Evolutionary conservation across 176 grass and related monocot species (phyloP), one percentile per base, ranked within the genome.

Genomic region (Pontederia crassipes): DNA sequence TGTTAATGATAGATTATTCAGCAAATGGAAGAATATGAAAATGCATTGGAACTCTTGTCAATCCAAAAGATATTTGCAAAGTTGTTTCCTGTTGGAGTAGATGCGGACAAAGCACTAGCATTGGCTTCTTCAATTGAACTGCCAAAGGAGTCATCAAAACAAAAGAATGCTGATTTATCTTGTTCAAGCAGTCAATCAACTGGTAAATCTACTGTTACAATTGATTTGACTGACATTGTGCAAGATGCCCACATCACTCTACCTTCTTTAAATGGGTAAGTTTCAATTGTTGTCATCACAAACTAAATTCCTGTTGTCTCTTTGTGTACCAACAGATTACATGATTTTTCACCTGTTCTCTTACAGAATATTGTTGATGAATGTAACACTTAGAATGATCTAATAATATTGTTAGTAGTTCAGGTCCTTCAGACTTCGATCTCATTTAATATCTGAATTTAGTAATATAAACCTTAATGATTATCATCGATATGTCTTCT

Each of bases 241-340:
- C 72, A 80, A 54, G 60, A 58, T 62, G 45, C 69, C 8, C 55
- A 50, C 73, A 82, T 97, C 62, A 56, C 78, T 11, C 75, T 97
- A 67, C 81, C 87, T 56, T 82, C 87, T 78, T 51, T 97, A 55
- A 97, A 91, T 71, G 92, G 92, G 87, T 88, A 82, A 75, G 65
- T 67, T 59, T 48, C 27, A 20, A 45, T 55, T 63, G 46, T 52
- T 0, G 59, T 49, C 32, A 13, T 50, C n/a, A 27, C 46, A 11
- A 51, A 45, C 17, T 58, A 12, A n/a, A 48, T 59, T 59, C 26
- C 28, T 12, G 18, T 59, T 59, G 11, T 9, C 13, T 12, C 18
- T 28, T 40, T 2, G 1, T 40, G 6, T 40, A 40, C 4, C 32
- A 40, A 40, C 6, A 40, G 4, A 40, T 4, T 4, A 4, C 32